Evolutionary conservation across 1,284 basidiomycete genomes (phyloP), one percentile per base, ranked within the genome.

Genomic region (Ganoderma lingzhi): DNA sequence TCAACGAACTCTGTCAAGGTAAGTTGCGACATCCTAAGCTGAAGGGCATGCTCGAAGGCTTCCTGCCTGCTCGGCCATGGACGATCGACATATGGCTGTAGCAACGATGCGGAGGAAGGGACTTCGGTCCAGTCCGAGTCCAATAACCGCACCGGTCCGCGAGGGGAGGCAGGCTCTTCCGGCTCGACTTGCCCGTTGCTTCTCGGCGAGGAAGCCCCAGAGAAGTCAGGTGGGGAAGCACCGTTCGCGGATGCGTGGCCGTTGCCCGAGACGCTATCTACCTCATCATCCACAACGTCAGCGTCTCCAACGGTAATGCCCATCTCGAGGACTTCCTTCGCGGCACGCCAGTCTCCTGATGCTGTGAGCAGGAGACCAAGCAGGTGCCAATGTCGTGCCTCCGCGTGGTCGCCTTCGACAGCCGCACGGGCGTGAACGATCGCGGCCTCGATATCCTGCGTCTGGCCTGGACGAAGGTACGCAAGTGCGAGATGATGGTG

Each of bases 341-440:
- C 96, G 6, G 90, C 92, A 42, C 83, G 82, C 94, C 94, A 96
- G 76, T 97, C 92, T 70, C 93, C 95, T 42, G 86, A 84, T 6
- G 94, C 92, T 0, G 92, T 91, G 12, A 97, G 84, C 17, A 98
- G 80, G 6, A 99, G 83, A 0, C 94, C 95, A 0, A 99, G 86
- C 19, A 99, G 86, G 80, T 99, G 97, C 97, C 97, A 99, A 67
- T 93, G 90, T 53, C 94, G 87, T 35, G 94, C 85, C 74, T 94
- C 92, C 32, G 82, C 83, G 0, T 93, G 85, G 65, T 93, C 91
- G 3, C 87, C 85, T 80, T 97, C 95, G 12, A 97, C 88, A 0
- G 95, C 94, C 14, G 84, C 80, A 14, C 93, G 90, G 0, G 95
- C 93, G 55, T 90, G 84, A 9, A 87, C 81, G 1, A 93, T 85